Percentiles rank a stretch among this genome's conserved stretches.
phyloP scores from a whole-genome alignment of 306 rosid species.

The Begonia peltatifolia region DNA sequence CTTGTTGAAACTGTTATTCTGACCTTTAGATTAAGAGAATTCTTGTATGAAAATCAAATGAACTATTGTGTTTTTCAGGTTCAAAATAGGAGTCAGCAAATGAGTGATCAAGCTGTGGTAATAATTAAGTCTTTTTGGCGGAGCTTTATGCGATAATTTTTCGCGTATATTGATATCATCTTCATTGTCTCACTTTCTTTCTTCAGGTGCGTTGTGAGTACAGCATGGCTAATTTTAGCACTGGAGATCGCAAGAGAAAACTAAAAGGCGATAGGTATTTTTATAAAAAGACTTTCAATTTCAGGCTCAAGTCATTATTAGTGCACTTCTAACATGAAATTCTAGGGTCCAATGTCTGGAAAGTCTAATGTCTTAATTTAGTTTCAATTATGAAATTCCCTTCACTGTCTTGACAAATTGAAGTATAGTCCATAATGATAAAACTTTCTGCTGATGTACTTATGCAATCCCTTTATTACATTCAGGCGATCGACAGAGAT shows the following conservation, averaged over 20 bases:
- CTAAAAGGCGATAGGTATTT: slow-evolving; percentile 83
- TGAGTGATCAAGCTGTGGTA: slow-evolving; percentile 63
- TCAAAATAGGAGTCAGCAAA: slow-evolving; percentile 64
- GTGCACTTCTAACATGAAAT: too few relatives aligned
- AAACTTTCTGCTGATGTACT: neutral
- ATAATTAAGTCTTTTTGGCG: neutral
- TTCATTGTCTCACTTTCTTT: slow-evolving; percentile 2
- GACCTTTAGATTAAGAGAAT: too few relatives aligned
- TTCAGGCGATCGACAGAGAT: slow-evolving; percentile 87
- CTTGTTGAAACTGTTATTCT: neutral
- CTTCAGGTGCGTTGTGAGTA: slow-evolving; percentile 77
- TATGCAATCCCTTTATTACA: slow-evolving; percentile 12
- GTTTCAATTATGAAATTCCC: too few relatives aligned
- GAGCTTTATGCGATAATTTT: neutral
- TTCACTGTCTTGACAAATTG: too few relatives aligned
- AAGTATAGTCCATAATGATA: too few relatives aligned
- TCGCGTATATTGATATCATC: slow-evolving; percentile 2
- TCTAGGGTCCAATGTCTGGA: too few relatives aligned
- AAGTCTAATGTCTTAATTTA: too few relatives aligned
- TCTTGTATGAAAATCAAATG: neutral
- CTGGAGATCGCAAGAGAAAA: slow-evolving; percentile 85
- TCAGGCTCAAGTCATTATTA: too few relatives aligned
- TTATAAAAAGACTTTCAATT: too few relatives aligned
- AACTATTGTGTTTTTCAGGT: slow-evolving; percentile 33
- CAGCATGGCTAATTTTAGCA: slow-evolving; percentile 89